Base-by-base conservation (phyloP, 2,329 filamentous ascomycete genomes). In the Cucurbitaria berberidis region DNA sequence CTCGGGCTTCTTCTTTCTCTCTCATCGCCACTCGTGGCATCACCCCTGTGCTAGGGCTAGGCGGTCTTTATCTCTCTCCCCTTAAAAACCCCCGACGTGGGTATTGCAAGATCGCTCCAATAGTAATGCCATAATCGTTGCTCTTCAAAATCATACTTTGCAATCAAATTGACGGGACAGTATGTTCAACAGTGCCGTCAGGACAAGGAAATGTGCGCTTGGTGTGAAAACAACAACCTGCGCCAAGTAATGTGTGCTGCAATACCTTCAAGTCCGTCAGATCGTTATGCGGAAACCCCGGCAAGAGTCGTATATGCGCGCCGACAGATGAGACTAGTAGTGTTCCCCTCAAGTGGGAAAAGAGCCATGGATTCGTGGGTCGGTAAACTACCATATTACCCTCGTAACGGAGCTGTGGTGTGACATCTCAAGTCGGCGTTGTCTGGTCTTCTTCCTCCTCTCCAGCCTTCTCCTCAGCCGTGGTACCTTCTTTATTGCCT, bases 381-480 rank as follows among this genome's bases (percentile, higher is more conserved):
- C n/a, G n/a, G n/a, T n/a, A n/a, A n/a, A n/a, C n/a, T n/a, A n/a
- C n/a, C n/a, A n/a, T n/a, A n/a, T n/a, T n/a, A n/a, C n/a, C n/a
- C n/a, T n/a, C n/a, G n/a, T n/a, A n/a, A n/a, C n/a, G n/a, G n/a
- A n/a, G n/a, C n/a, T n/a, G n/a, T n/a, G n/a, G n/a, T n/a, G n/a
- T n/a, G 2, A 15, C 19, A 6, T 40, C 13, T 58, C 45, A 55
- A 32, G 48, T 29, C 9, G 55, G 48, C 10, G 45, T 27, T 27
- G 40, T 22, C 19, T 55, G 43, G 11, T 32, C 35, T 22, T 58
- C 56, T 4, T 48, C 55, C 34, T 58, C 36, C 41, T 51, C 45
- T 34, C 57, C 48, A 24, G 49, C 42, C 6, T 70, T 68, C 48
- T 72, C 67, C 2, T 65, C 60, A 0, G 62, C 53, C 36, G 62